Evolutionary conservation across 192 early-diverging fungal species (phyloP), one percentile per base, ranked within the genome.

Genomic region (Backusella mclennaniae): DNA sequence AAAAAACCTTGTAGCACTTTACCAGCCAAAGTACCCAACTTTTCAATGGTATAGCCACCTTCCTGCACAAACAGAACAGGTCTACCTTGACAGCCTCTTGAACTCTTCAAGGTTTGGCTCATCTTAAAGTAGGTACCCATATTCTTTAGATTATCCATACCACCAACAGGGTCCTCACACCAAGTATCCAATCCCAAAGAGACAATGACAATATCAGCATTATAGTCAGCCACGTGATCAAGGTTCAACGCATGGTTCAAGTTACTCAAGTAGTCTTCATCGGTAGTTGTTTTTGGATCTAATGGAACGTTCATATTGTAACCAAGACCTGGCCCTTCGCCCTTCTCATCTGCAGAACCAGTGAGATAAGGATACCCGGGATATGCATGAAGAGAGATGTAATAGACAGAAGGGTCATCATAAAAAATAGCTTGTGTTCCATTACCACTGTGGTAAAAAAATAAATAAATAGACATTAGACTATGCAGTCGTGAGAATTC

Each of bases 221-320:
- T 41, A 78, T 84, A 92, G 6, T 82, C 79, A 6, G 75, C 67
- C 6, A 92, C 86, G 14, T 73, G 74, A 3, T 77, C 69, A 33
- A 39, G 35, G n/a, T 84, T 66, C 38, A 92, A 83, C 17, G 84
- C 79, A 35, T 66, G 75, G 19, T 79, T 67, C 1, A 93, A 74
- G 2, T 73, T 76, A 19, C 76, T 79, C 6, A 91, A 70, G 69
- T 93, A 93, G 21, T 88, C 83, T 14, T 85, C 87, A 71, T 92
- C 81, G 0, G 84, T 85, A 9, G 79, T 80, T 23, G 89, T 91
- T 29, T 84, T 83, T 31, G 84, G 35, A 17, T 79, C 73, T 29
- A 93, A 76, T 11, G 91, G 90, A 26, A 92, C 75, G 79, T 93
- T 93, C 39, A 93, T 77, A 69, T 91, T 93, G 75, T 85, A 92